phyloP scores from a whole-genome alignment of 441 rosid species.

The Dalechampia spathulata region DNA sequence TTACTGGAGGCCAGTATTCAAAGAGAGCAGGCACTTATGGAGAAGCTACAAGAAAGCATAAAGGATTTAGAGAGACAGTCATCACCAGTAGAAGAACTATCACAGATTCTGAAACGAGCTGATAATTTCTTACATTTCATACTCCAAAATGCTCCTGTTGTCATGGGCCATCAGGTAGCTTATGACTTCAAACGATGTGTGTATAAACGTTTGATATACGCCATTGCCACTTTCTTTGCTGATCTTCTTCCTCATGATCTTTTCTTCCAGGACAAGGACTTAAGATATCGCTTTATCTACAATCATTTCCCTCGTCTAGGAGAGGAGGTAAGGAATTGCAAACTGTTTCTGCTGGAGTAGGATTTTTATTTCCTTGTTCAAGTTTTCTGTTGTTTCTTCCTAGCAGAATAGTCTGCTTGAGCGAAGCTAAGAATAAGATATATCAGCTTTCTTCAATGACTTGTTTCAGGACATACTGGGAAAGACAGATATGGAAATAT shows the following conservation, averaged over 20 bases:
- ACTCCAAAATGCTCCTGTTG: slow-evolving; percentile 91
- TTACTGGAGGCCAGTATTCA: slow-evolving; percentile 66
- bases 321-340: slow-evolving; percentile 55
- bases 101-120: slow-evolving; percentile 80
- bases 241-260: slow-evolving; percentile 2
- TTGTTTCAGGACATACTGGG: slow-evolving; percentile 78
- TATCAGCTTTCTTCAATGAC: background rate
- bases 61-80: slow-evolving; percentile 58
- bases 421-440: slow-evolving; percentile 7
- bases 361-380: slow-evolving; percentile 4
- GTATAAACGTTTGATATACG: too few species aligned
- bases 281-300: slow-evolving; percentile 85
- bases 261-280: slow-evolving; percentile 72
- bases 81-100: slow-evolving; percentile 83
- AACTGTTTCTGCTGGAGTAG: slow-evolving; percentile 12
- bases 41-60: slow-evolving; percentile 71
- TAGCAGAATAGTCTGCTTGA: background rate
- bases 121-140: slow-evolving; percentile 95
- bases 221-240: background rate
- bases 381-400: background rate
- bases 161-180: slow-evolving; percentile 94
- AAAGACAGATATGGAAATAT: slow-evolving; percentile 86
- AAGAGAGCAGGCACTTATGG: slow-evolving; percentile 61
- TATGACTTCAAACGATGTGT: too few species aligned
- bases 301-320: slow-evolving; percentile 80